Evolutionary conservation across 306 rosid genomes (phyloP), one percentile per base, ranked within the genome.

Genomic region (Quercus mongolica): DNA sequence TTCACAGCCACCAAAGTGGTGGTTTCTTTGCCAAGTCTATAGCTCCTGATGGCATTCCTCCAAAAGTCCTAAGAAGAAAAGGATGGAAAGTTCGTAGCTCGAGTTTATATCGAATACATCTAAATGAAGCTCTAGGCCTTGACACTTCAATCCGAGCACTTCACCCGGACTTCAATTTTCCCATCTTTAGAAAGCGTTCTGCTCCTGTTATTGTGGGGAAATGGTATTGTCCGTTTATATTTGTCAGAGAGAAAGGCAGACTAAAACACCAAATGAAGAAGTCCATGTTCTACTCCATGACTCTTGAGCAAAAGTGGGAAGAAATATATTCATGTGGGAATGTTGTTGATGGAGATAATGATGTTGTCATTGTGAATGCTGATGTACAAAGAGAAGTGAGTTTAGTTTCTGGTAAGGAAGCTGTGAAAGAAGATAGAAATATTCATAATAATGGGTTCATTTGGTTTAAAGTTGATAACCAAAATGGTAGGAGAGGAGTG

Each of bases 241-340:
- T 92, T 82, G 94, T 92, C 75, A 90, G 86, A 38, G 97, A 94
- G 77, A 86, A 70, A 52, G 59, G 71, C 19, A 77, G 68, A 49
- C 28, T 80, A 4, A 87, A 69, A 14, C 78, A 62, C 13, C 97
- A 92, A 83, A 92, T 94, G 98, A 88, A 78, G 83, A 91, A 74
- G 71, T 77, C 88, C 0, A 79, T 84, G 81, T 85, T 83, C 49
- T 94, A 94, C 62, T 73, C 86, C n/a, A 75, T 91, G 80, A 91
- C 91, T 59, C 86, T 92, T 2, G 91, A 92, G 85, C 97, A 94
- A 73, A 87, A 85, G 51, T 94, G 97, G 98, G 97, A 91, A 69
- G 94, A 94, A 83, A 89, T 94, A 3, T 85, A 80, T 87, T 68
- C 94, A 2, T 82, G 93, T 63, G 88, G 77, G 20, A 91, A 84